A percentile compares a stretch with the other conserved stretches of the same genome.
Conservation (phyloP, 768 basidiomycete genomes). For the Pleurotus salmoneostramineus region DNA sequence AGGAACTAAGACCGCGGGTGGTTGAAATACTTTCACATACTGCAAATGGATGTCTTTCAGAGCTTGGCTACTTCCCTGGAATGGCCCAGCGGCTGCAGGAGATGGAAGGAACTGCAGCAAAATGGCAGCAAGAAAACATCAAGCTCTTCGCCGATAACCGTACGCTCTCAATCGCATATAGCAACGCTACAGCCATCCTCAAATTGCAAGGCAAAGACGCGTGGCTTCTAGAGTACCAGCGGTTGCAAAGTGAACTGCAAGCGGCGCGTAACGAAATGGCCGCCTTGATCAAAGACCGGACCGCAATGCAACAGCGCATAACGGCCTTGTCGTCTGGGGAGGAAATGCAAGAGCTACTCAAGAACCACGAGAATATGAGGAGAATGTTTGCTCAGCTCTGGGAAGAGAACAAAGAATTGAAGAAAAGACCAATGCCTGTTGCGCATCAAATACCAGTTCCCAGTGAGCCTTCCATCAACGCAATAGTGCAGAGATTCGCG, state of each 20-base stretch:
- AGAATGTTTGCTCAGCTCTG: background rate
- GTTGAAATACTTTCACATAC: conserved; percentile 40
- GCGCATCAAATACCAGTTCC: background rate
- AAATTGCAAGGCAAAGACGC: conserved; percentile 12
- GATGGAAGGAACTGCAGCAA: conserved; percentile 24
- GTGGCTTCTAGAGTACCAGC: background rate
- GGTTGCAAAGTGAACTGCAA: background rate
- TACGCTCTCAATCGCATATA: conserved; percentile 16
- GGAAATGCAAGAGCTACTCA: background rate
- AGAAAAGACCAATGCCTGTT: background rate
- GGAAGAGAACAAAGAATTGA: background rate
- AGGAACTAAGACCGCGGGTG: conserved; percentile 28
- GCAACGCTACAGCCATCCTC: conserved; percentile 10
- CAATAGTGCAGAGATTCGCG: no score
- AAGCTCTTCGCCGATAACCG: conserved; percentile 37
- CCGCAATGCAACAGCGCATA: background rate
- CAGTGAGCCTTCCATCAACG: no score
- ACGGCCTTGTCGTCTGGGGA: background rate
- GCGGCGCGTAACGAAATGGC: background rate
- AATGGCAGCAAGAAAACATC: conserved; percentile 31
- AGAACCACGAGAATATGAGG: background rate
- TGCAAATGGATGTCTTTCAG: conserved; percentile 41
- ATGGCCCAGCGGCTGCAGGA: conserved; percentile 33
- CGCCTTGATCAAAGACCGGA: background rate
- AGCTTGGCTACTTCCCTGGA: conserved; percentile 43